Conservation (phyloP, 1,284 basidiomycete species). For the Melanopsichium pennsylvanicum region DNA sequence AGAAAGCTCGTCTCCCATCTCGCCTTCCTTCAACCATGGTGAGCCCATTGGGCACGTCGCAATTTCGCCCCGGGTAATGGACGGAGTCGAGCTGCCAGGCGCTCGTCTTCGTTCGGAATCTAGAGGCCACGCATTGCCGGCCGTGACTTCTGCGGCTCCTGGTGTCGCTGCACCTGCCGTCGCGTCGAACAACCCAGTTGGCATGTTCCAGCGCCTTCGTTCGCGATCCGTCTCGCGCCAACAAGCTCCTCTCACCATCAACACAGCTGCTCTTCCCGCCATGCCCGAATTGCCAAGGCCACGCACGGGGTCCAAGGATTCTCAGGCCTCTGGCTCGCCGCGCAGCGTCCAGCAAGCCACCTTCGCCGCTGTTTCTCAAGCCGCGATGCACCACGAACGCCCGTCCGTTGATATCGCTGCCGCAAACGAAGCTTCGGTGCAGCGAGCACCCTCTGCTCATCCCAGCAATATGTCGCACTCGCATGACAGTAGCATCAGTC, state of each 20-base stretch:
- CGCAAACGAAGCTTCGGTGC: slow-evolving; percentile 6
- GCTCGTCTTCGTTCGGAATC: slow-evolving; percentile 15
- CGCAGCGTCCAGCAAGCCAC: slow-evolving; percentile 20
- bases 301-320: slow-evolving; percentile 36
- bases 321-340: slow-evolving; percentile 32
- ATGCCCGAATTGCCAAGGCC: slow-evolving; percentile 33
- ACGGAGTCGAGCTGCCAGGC: slow-evolving; percentile 7
- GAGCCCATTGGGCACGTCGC: slow-evolving; percentile 9
- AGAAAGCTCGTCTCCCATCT: slow-evolving; percentile 16
- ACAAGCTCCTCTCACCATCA: slow-evolving; percentile 26
- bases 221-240: slow-evolving; percentile 28
- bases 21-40: slow-evolving; percentile 19
- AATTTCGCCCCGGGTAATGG: slow-evolving; percentile 15
- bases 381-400: slow-evolving; percentile 21
- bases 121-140: slow-evolving; percentile 11
- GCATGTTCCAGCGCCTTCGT: slow-evolving; percentile 29
- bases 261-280: slow-evolving; percentile 28
- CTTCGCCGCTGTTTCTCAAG: slow-evolving; percentile 24
- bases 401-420: slow-evolving; percentile 6
- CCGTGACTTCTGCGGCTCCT: slow-evolving; percentile 1
- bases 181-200: slow-evolving; percentile 5
- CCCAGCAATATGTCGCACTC: slow-evolving; percentile 2
- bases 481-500: slow-evolving; percentile 3
- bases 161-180: slow-evolving; percentile 6
- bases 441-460: slow-evolving; percentile 4